Percentiles rank a stretch among this genome's conserved stretches.
Conservation (phyloP, 345 rosid species). For the Citrus reticulata region DNA sequence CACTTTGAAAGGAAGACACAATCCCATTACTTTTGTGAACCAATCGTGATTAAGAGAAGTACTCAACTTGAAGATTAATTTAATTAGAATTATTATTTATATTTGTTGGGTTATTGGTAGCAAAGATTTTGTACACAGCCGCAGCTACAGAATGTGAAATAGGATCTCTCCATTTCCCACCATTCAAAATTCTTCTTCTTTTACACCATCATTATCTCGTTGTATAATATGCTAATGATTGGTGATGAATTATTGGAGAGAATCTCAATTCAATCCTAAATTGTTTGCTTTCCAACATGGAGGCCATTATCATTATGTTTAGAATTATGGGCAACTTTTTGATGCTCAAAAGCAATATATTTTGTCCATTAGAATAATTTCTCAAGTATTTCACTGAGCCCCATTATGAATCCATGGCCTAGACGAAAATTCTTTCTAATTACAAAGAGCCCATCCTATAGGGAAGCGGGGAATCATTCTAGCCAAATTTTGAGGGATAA, state of each 20-base stretch:
- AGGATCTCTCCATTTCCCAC: slow-evolving; percentile 2
- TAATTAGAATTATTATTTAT: too few species aligned
- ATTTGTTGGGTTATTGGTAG: slow-evolving; percentile 6
- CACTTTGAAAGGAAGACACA: slow-evolving; percentile 4
- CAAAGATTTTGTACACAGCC: slow-evolving; percentile 1
- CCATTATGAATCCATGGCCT: not conserved
- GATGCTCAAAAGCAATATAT: slow-evolving; percentile 9
- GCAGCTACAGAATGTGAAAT: not conserved
- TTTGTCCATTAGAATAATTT: slow-evolving; percentile 6
- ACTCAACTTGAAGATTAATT: not conserved
- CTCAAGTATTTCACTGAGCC: not conserved
- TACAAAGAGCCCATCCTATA: not conserved
- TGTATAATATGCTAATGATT: slow-evolving; percentile 18
- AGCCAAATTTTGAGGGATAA: not conserved
- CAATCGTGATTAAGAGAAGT: slow-evolving; percentile 12
- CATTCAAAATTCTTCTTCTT: not conserved
- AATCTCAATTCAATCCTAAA: not conserved
- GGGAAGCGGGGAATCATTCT: not conserved
- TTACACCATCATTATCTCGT: not conserved
- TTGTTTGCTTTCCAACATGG: slow-evolving; percentile 26
- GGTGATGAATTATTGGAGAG: slow-evolving; percentile 24
- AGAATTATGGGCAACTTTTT: slow-evolving; percentile 17
- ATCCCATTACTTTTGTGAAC: not conserved
- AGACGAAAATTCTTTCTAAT: not conserved
- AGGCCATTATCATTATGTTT: slow-evolving; percentile 20